Evolutionary conservation across 1,284 basidiomycete species (phyloP), one percentile per base, ranked within the genome.

Genomic region (Cryptococcus neoformans): DNA sequence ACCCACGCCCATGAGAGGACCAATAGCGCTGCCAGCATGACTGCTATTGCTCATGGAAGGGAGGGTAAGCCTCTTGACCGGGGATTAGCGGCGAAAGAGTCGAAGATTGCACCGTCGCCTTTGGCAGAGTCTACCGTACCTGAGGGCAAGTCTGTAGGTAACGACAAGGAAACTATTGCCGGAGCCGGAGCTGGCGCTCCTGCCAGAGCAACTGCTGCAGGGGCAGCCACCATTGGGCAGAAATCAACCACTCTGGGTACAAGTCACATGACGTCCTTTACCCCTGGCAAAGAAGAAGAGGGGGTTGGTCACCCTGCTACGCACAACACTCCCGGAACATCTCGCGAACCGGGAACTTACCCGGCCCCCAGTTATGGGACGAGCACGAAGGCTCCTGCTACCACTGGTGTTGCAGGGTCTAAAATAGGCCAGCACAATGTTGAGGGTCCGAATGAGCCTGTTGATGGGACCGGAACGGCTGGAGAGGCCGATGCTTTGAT

Each of bases 11-110:
- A 64, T 28, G 70, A 72, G 17, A 63, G 73, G 9, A 66, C 69
- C 6, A 63, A 59, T 36, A 72, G 69, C 37, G 37, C 63, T 3
- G 67, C 73, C 0, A 68, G 65, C 38, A 65, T 72, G 17, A 77
- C 72, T 21, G 75, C 75, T 7, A 77, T 77, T 54, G 61, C 70
- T 45, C 63, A 65, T 42, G 75, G 75, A 3, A 56, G 64, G 47
- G 64, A 70, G 44, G 75, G 75, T 9, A 53, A 58, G 41, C 59
- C 63, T 36, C 36, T 62, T 1, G 53, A 55, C 9, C 21, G 21
- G 12, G 44, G 45, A 11, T 52, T 51, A 28, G 51, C 52, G 8
- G 54, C 48, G 12, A n/a, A 16, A 11, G 37, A 36, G 10, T 10
- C 16, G 34, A 35, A 16, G n/a, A 37, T 37, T 36, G 50, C 51